phyloP scores from a whole-genome alignment of 495 filamentous ascomycete species.

The Aspergillus sclerotiicarbonarius region DNA sequence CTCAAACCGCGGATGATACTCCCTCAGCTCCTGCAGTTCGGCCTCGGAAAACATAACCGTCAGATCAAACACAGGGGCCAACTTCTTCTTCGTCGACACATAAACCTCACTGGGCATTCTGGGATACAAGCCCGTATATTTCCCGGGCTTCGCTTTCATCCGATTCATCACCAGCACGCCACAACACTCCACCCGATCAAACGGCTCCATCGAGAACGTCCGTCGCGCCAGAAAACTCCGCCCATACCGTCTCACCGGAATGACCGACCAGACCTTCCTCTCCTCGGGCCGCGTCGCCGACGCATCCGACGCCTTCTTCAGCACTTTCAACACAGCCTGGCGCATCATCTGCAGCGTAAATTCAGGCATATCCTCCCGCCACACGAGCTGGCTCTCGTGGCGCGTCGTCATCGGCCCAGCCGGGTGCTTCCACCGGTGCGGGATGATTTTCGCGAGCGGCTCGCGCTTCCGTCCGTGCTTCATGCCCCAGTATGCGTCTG shows the following conservation, averaged over 20 bases:
- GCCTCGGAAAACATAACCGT: slow-evolving; percentile 32
- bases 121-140: not conserved
- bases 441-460: slow-evolving; percentile 25
- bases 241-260: not conserved
- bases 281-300: slow-evolving; percentile 20
- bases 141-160: not conserved
- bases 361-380: slow-evolving; percentile 67
- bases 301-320: slow-evolving; percentile 28
- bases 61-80: slow-evolving; percentile 47
- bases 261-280: slow-evolving; percentile 34
- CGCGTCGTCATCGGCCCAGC: slow-evolving; percentile 25
- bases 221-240: not conserved
- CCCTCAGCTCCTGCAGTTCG: slow-evolving; percentile 32
- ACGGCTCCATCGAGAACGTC: slow-evolving; percentile 14
- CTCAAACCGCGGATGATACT: slow-evolving; percentile 23
- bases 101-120: slow-evolving; percentile 25
- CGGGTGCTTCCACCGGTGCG: slow-evolving; percentile 39
- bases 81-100: slow-evolving; percentile 29
- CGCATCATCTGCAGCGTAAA: slow-evolving; percentile 57
- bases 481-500: slow-evolving; percentile 6
- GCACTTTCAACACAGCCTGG: slow-evolving; percentile 38
- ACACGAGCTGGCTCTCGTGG: slow-evolving; percentile 42
- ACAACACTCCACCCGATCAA: slow-evolving; percentile 31
- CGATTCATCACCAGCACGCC: slow-evolving; percentile 26
- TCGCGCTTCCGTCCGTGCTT: slow-evolving; percentile 1